Base-by-base conservation (phyloP, 345 rosid genomes). In the Gossypium stocksii region DNA sequence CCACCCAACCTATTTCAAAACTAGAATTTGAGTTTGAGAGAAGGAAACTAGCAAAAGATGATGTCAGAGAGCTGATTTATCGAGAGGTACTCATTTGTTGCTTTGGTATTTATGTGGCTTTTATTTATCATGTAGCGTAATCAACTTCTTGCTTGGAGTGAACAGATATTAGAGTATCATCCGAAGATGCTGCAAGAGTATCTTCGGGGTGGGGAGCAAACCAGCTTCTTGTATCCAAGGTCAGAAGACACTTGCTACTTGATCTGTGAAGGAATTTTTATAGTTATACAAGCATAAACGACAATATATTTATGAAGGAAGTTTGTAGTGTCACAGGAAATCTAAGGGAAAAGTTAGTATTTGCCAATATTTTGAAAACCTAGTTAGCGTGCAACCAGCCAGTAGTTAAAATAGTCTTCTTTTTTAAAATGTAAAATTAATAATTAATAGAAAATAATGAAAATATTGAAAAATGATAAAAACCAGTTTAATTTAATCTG, bases 191-290 rank as follows among this genome's bases (percentile, higher is more conserved):
- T 94, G 71, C 89, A 90, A 79, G 98, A 92, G 79, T 88, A 95
- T 87, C 90, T 91, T 78, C 88, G 83, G 44, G 99, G 99, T 65
- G 98, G 99, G 73, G 97, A 91, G 10, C 97, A 95, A 77, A 91
- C 93, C 59, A 93, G 98, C 86, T 95, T 95, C 84, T 86, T 95
- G 99, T 95, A 90, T 80, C 99, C 98, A 62, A 95, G 99, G 99
- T 87, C 61, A 57, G 86, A 23, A 58, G 45, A 48, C 66, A 23
- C 59, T 27, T 57, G 43, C 17, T 29, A 52, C 54, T 46, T 46
- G 53, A 66, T 27, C 17, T n/a, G 12, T 66, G 34, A 22, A 14
- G 56, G 57, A 67, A 67, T 46, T 7, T n/a, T 22, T 45, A 20
- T 66, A 66, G 38, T 45, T 7, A 45, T 44, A 20, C 38, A 14